A percentile compares a stretch with the other conserved stretches of the same genome.
Evolutionary conservation across 73 alveolate species (phyloP).

Genomic region (Tetrahymena borealis): DNA sequence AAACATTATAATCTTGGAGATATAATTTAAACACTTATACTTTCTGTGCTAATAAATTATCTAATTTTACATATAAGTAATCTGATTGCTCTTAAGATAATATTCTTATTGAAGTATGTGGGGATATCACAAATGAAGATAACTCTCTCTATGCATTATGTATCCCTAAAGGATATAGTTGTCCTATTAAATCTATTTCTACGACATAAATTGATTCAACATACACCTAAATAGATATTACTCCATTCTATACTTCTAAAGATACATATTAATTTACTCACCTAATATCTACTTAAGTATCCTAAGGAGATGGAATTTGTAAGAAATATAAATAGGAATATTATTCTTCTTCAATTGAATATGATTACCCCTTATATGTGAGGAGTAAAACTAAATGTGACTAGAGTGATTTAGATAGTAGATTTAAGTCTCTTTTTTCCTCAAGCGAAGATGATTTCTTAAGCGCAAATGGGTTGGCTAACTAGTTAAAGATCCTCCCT

Average conservation of each 20-base stretch:
- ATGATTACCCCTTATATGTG: background rate
- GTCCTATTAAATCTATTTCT: background rate
- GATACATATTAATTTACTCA: background rate
- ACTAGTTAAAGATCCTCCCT: background rate
- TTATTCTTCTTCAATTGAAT: background rate
- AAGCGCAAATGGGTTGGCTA: background rate
- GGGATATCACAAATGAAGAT: background rate
- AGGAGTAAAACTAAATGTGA: background rate
- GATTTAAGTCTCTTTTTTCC: background rate
- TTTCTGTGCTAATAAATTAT: background rate
- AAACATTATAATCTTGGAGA: background rate
- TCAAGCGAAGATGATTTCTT: background rate
- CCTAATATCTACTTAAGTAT: background rate
- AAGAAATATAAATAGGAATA: background rate
- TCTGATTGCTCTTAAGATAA: background rate
- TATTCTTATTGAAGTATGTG: background rate
- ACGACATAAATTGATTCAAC: background rate
- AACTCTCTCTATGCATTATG: background rate
- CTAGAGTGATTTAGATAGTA: background rate
- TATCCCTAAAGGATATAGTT: background rate
- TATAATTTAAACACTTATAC: background rate
- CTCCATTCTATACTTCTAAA: background rate
- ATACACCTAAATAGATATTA: background rate
- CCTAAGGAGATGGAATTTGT: background rate
- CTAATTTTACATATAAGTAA: background rate